These are phyloP conservation scores for Pisolithus orientalis DNA, from an alignment of 768 basidiomycete species.

Conservation along the genomic window DNA sequence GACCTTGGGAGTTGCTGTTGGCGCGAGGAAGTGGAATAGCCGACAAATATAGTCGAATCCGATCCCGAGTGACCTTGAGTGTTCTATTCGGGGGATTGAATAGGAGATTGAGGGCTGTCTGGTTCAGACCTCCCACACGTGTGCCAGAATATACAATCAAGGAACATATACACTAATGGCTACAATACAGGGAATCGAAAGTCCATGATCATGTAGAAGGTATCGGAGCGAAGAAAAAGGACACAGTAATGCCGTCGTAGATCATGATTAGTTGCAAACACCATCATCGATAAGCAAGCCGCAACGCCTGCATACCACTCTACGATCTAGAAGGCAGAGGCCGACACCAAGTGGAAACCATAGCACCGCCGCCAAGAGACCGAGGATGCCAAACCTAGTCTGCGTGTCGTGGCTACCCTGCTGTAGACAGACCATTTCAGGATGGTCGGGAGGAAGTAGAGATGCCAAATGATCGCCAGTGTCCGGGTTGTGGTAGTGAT, in stretches of 20 bases:
- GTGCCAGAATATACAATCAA: too few relatives aligned
- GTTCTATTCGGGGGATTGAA: too few relatives aligned
- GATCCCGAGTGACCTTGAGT: too few relatives aligned
- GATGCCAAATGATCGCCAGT: conserved; percentile 57
- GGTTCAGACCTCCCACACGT: too few relatives aligned
- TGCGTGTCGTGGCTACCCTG: conserved; percentile 58
- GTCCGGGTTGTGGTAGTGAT: conserved; percentile 60
- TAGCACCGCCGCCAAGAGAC: conserved; percentile 75
- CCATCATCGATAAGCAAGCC: conserved; percentile 34
- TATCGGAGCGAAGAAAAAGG: neutral
- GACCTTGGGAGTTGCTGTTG: too few relatives aligned
- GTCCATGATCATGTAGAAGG: neutral
- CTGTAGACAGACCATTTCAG: conserved; percentile 84
- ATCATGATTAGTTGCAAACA: conserved; percentile 19
- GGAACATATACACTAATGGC: too few relatives aligned
- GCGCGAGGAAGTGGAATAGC: too few relatives aligned
- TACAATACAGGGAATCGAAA: neutral
- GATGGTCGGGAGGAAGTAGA: conserved; percentile 68
- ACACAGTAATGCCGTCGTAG: neutral
- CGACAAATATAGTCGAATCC: too few relatives aligned
- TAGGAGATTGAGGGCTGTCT: too few relatives aligned
- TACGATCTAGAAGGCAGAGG: conserved; percentile 68
- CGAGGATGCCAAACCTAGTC: conserved; percentile 65
- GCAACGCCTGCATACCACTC: conserved; percentile 56
- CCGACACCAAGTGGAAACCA: conserved; percentile 86